Conservation (phyloP, 2,329 filamentous ascomycete genomes). For the Pseudocercospora fijiensis region DNA sequence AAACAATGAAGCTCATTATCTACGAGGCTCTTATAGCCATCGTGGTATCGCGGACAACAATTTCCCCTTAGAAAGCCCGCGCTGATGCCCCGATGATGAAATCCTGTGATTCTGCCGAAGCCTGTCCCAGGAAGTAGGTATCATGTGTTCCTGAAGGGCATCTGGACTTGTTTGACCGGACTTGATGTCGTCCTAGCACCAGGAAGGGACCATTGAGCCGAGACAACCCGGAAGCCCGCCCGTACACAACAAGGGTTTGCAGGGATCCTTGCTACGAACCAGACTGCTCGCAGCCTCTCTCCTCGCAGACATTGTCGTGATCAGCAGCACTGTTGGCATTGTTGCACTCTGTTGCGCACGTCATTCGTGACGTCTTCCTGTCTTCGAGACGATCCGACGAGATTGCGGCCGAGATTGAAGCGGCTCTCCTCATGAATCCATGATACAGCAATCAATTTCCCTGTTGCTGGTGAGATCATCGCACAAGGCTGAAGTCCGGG, state of each 20-base stretch:
- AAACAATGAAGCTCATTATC: background rate
- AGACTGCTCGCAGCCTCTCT: conserved; percentile 3
- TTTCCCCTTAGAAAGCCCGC: background rate
- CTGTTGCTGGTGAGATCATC: background rate
- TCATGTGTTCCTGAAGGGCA: background rate
- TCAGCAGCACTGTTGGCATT: background rate
- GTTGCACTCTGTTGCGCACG: background rate
- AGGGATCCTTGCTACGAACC: background rate
- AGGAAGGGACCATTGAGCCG: background rate
- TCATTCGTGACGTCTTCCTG: background rate
- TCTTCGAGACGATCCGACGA: background rate
- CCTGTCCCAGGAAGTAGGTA: conserved; percentile 2
- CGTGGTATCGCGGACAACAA: background rate
- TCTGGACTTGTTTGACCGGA: background rate
- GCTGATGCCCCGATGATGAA: background rate
- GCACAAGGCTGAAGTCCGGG: background rate
- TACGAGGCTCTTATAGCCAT: background rate
- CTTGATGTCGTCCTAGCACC: background rate
- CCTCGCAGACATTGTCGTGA: background rate
- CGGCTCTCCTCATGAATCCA: background rate
- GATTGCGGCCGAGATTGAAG: background rate
- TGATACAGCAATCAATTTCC: background rate
- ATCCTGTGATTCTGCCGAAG: background rate
- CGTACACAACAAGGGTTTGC: background rate
- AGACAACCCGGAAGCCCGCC: too few relatives aligned